Conservation (phyloP, 352 stramenopile species). For the Phytophthora syringae region DNA sequence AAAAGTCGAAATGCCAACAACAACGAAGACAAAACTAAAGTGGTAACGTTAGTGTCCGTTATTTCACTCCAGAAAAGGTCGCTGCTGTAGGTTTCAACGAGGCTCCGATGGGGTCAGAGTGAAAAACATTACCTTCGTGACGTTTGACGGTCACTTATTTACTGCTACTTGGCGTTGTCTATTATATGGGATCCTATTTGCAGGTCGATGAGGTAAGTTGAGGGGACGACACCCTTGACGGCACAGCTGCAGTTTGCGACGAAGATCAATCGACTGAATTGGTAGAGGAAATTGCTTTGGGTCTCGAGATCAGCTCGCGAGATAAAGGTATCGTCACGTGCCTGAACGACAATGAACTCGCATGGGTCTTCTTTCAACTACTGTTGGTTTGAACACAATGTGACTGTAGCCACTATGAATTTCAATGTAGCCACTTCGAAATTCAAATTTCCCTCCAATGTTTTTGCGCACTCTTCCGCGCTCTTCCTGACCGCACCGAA, state of each 20-base stretch:
- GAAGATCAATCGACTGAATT: background rate
- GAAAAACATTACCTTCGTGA: constrained; percentile 5
- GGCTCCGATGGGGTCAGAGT: too few species aligned
- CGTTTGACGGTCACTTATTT: background rate
- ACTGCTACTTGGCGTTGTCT: background rate
- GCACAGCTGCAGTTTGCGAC: background rate
- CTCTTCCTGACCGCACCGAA: too few species aligned
- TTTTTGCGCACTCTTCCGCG: too few species aligned
- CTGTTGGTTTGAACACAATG: too few species aligned
- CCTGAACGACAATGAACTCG: constrained; percentile 12
- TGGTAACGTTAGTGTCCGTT: too few species aligned
- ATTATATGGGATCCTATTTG: background rate
- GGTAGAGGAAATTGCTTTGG: background rate
- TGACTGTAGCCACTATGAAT: too few species aligned
- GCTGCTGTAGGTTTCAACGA: too few species aligned
- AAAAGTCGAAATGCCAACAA: background rate
- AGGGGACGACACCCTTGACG: background rate
- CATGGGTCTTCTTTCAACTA: too few species aligned
- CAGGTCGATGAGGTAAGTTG: background rate
- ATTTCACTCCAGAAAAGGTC: too few species aligned
- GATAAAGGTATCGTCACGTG: constrained; percentile 19
- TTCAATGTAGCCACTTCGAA: too few species aligned
- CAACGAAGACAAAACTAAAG: too few species aligned
- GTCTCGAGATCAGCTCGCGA: background rate
- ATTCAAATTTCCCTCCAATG: too few species aligned